These are phyloP conservation scores for Pezicula radicicola DNA, from an alignment of 2,329 filamentous ascomycete genomes.

Conservation along the genomic window DNA sequence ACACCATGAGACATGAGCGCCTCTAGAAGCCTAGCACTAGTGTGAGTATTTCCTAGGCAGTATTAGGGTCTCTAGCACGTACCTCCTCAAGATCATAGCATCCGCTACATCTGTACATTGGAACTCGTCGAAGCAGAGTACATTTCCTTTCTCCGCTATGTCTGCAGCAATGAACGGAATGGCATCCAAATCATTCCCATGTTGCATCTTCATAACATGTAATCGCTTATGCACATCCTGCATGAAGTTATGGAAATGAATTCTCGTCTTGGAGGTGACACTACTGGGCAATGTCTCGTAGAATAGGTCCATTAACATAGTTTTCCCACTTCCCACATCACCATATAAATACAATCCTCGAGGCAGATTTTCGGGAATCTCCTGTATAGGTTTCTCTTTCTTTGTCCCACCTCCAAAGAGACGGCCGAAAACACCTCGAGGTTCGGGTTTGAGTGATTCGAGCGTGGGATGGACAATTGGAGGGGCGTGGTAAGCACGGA, in stretches of 20 bases:
- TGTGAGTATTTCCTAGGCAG: conserved; percentile 3
- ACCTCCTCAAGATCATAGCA: conserved; percentile 91
- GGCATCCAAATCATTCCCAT: conserved; percentile 86
- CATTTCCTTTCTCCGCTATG: conserved; percentile 79
- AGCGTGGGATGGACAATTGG: conserved; percentile 74
- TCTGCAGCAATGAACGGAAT: conserved; percentile 93
- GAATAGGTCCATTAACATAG: conserved; percentile 99
- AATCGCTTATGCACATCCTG: conserved; percentile 91
- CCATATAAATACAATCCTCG: conserved; percentile 93
- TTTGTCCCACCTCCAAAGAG: conserved; percentile 51
- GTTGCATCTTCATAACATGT: conserved; percentile 83
- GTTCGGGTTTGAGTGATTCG: conserved; percentile 61
- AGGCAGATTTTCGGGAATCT: conserved; percentile 72
- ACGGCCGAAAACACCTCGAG: conserved; percentile 52
- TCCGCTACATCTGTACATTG: conserved; percentile 98
- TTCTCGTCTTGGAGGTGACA: conserved; percentile 80
- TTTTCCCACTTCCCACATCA: conserved; percentile 96
- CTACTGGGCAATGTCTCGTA: conserved; percentile 84
- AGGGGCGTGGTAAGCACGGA: conserved; percentile 70
- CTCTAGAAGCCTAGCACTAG: conserved; percentile 66
- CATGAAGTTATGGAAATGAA: conserved; percentile 99
- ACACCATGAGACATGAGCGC: conserved; percentile 95
- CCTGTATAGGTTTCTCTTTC: conserved; percentile 33
- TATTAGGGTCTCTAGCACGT: conserved; percentile 16
- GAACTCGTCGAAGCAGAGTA: conserved; percentile 98